phyloP scores from a whole-genome alignment of 345 rosid genomes.

The Hypericum androsaemum region DNA sequence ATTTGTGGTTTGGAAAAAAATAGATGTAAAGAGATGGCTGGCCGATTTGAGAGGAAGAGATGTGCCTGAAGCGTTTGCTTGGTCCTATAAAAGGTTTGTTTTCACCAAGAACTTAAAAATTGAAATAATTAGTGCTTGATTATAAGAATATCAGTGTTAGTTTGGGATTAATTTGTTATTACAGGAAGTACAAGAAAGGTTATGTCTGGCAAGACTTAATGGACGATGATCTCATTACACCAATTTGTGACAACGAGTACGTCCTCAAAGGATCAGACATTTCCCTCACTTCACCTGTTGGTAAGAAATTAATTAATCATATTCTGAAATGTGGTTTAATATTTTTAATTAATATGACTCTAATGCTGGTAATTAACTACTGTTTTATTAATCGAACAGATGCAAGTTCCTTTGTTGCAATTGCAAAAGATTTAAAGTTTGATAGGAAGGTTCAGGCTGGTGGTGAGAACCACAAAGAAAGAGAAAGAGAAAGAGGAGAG shows the following conservation, averaged over 20 bases:
- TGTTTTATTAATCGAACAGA: no score
- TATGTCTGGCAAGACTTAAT: conserved; percentile 74
- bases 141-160: neutral
- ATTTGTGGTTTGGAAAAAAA: neutral
- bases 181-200: conserved; percentile 56
- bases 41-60: conserved; percentile 59
- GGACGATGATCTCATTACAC: conserved; percentile 67
- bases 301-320: conserved; percentile 4
- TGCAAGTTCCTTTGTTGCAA: no score
- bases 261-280: conserved; percentile 65
- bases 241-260: conserved; percentile 62
- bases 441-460: no score
- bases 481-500: no score
- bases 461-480: no score
- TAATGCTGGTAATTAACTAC: no score
- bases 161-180: no score
- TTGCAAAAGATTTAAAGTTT: no score
- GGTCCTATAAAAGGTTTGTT: conserved; percentile 69
- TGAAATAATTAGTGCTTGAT: neutral
- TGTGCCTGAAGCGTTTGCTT: conserved; percentile 48
- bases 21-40: conserved; percentile 72
- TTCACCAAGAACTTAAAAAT: no score
- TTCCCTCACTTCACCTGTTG: conserved; percentile 12
- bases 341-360: no score
- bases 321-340: no score